phyloP scores from a whole-genome alignment of 1,284 basidiomycete species.

The Coniferiporia sulphurascens region DNA sequence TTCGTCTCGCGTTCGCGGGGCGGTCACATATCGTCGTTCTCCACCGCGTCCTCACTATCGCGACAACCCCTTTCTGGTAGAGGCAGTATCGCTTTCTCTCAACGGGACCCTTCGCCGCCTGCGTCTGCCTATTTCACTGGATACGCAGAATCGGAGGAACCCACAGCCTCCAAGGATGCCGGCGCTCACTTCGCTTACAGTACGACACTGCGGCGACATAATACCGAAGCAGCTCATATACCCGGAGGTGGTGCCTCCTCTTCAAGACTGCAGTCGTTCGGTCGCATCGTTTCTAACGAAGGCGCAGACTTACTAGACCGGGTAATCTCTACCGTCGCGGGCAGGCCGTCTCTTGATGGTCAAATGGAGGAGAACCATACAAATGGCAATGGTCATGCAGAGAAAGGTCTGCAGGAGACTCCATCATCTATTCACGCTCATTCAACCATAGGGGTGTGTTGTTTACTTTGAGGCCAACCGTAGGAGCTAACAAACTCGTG shows the following conservation, averaged over 20 bases:
- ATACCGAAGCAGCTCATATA: conserved; percentile 37
- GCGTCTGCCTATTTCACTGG: conserved; percentile 72
- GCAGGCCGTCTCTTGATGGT: conserved; percentile 14
- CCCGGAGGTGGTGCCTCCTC: conserved; percentile 17
- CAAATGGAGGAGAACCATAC: conserved; percentile 16
- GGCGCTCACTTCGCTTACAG: conserved; percentile 76
- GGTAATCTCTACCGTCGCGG: conserved; percentile 39
- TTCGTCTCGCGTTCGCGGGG: not conserved
- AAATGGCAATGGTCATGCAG: conserved; percentile 27
- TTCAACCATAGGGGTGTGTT: conserved; percentile 51
- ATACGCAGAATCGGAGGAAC: conserved; percentile 36
- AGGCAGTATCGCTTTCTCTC: not conserved
- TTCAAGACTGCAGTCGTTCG: conserved; percentile 11
- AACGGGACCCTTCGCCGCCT: conserved; percentile 56
- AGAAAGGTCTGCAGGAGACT: conserved; percentile 37
- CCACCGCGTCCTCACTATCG: conserved; percentile 18
- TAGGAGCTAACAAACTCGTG: not conserved
- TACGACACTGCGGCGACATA: conserved; percentile 71
- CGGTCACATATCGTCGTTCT: conserved; percentile 17
- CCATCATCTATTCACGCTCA: conserved; percentile 55
- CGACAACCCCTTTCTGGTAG: conserved; percentile 13
- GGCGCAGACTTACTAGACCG: conserved; percentile 34
- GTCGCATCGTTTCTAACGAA: conserved; percentile 8
- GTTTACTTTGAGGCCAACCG: not conserved
- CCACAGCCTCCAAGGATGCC: conserved; percentile 59